A percentile compares a stretch with the other conserved stretches of the same genome.
Evolutionary conservation across 1,284 basidiomycete species (phyloP).

Genomic region (Trichosporon sp.): DNA sequence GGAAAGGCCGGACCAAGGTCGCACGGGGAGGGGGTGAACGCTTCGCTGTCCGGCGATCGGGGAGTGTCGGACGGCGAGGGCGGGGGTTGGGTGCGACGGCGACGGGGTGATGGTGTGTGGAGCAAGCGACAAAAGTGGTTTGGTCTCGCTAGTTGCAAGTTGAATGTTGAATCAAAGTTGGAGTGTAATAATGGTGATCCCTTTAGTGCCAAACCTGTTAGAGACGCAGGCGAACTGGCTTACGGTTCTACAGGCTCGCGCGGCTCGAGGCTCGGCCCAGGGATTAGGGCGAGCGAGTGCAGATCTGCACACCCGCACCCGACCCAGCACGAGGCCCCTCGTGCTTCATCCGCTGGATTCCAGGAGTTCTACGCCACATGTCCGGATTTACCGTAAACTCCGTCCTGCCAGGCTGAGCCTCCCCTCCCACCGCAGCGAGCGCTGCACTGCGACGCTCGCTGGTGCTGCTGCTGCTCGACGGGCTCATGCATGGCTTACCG

Average conservation of each 20-base stretch:
- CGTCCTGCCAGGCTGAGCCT: not conserved
- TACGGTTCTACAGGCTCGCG: not conserved
- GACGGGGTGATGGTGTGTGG: not conserved
- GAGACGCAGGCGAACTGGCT: no score
- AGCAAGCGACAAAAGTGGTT: not conserved
- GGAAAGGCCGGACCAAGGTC: not conserved
- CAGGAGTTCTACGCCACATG: constrained; percentile 11
- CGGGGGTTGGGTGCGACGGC: not conserved
- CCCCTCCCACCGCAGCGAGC: not conserved
- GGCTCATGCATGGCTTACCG: not conserved
- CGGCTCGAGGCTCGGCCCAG: no score
- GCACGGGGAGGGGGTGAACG: not conserved
- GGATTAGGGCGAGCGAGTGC: no score
- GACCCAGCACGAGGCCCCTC: constrained; percentile 8
- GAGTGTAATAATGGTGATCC: constrained; percentile 11
- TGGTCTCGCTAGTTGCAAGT: not conserved
- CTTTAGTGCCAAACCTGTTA: constrained; percentile 13
- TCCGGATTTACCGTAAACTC: constrained; percentile 7
- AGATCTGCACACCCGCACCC: not conserved
- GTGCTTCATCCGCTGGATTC: constrained; percentile 16
- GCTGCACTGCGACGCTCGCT: not conserved
- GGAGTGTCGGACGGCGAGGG: not conserved
- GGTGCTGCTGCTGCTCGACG: not conserved
- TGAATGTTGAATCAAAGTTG: constrained; percentile 15
- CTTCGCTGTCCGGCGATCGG: not conserved